phyloP scores from a whole-genome alignment of 1,139 yeast species.

The Pichia sp. region DNA sequence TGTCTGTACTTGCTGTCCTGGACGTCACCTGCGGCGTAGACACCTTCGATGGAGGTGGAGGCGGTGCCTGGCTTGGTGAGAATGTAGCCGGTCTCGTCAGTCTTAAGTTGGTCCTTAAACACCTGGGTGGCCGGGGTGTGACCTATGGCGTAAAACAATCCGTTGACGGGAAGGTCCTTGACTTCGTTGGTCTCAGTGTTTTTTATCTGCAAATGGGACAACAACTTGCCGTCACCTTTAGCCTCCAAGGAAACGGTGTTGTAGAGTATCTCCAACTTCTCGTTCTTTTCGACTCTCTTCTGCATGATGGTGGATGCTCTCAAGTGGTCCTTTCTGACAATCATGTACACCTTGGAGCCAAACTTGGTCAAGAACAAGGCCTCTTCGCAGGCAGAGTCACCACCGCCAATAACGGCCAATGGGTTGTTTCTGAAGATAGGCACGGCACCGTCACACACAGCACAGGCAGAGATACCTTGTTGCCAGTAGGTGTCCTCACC shows the following conservation, averaged over 20 bases:
- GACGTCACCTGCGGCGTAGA: slow-evolving; percentile 98
- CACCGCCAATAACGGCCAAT: slow-evolving; percentile 95
- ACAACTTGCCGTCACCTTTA: slow-evolving; percentile 83
- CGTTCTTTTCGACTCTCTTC: slow-evolving; percentile 77
- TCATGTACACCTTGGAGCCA: slow-evolving; percentile 88
- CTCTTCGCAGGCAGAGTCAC: slow-evolving; percentile 99
- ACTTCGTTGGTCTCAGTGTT: slow-evolving; percentile 70
- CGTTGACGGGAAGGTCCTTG: slow-evolving; percentile 72
- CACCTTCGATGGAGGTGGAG: slow-evolving; percentile 81
- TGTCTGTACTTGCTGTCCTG: slow-evolving; percentile 97
- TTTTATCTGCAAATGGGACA: slow-evolving; percentile 55
- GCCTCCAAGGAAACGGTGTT: slow-evolving; percentile 85
- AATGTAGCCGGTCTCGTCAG: slow-evolving; percentile 86
- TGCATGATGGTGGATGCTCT: slow-evolving; percentile 97
- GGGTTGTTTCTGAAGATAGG: slow-evolving; percentile 98
- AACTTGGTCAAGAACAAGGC: slow-evolving; percentile 94
- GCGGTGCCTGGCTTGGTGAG: slow-evolving; percentile 86
- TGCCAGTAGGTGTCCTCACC: slow-evolving; percentile 99
- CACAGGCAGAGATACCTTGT: slow-evolving; percentile 98
- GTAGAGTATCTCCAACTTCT: slow-evolving; percentile 86
- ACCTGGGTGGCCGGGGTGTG: slow-evolving; percentile 92
- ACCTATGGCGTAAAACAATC: slow-evolving; percentile 96
- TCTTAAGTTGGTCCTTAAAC: slow-evolving; percentile 70
- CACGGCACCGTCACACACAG: slow-evolving; percentile 99
- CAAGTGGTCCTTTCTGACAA: slow-evolving; percentile 89